Conservation (phyloP, 345 rosid species). For the Hypericum perforatum region DNA sequence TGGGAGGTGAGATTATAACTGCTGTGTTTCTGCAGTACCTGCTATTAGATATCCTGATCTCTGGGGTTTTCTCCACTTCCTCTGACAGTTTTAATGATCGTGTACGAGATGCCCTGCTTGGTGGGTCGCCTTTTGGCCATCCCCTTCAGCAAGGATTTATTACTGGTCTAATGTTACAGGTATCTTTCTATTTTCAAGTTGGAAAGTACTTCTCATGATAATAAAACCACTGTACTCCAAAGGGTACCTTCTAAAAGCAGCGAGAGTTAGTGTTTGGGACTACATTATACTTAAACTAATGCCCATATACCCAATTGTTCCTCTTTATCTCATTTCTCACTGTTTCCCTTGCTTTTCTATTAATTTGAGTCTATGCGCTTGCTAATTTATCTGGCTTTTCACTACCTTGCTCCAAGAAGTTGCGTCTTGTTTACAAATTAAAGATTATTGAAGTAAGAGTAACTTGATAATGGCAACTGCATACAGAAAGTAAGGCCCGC, state of each 20-base stretch:
- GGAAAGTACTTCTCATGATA: neutral
- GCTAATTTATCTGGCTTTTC: no score
- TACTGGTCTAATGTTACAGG: slow-evolving; percentile 82
- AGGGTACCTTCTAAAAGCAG: neutral
- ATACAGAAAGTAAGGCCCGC: no score
- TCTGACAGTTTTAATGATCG: slow-evolving; percentile 86
- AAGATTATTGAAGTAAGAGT: no score
- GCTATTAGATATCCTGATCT: slow-evolving; percentile 4
- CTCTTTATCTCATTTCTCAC: no score
- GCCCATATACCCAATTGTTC: no score
- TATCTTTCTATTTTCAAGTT: slow-evolving; percentile 13
- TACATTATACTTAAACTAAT: no score
- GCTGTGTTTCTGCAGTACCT: slow-evolving; percentile 2
- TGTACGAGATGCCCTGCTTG: slow-evolving; percentile 89
- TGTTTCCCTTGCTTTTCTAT: no score
- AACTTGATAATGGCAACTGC: no score
- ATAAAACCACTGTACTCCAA: neutral
- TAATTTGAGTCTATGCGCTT: no score
- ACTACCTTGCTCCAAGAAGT: no score
- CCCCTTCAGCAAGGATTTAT: slow-evolving; percentile 95
- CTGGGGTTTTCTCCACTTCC: slow-evolving; percentile 13
- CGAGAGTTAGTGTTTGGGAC: no score
- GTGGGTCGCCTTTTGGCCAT: slow-evolving; percentile 96
- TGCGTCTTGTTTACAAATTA: no score
- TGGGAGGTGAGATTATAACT: slow-evolving; percentile 49